Evolutionary conservation across 2,329 filamentous ascomycete genomes (phyloP).

Genomic region (Claviceps purpurea): DNA sequence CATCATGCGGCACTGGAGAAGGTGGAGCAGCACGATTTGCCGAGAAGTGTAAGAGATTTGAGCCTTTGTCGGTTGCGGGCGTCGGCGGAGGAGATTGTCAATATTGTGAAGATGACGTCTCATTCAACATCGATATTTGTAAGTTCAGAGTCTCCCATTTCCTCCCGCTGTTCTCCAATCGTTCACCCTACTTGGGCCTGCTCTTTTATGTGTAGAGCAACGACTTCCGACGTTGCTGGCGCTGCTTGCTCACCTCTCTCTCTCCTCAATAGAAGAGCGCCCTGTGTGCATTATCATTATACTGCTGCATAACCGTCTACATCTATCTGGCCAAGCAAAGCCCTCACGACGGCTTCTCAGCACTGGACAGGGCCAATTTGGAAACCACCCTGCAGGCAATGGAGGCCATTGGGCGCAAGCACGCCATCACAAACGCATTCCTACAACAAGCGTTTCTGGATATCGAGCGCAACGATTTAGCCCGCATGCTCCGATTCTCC

Average conservation of each 20-base stretch:
- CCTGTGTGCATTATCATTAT: conserved; percentile 58
- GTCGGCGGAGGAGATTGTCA: conserved; percentile 72
- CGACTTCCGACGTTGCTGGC: neutral
- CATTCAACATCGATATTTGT: conserved; percentile 56
- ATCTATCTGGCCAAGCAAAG: conserved; percentile 62
- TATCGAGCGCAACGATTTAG: conserved; percentile 42
- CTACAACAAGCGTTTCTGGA: conserved; percentile 78
- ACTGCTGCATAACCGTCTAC: conserved; percentile 74
- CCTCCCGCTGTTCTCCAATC: too few relatives aligned
- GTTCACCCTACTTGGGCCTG: too few relatives aligned
- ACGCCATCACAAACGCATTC: conserved; percentile 69
- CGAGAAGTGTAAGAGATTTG: conserved; percentile 49
- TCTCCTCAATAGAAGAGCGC: conserved; percentile 18
- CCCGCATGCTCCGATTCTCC: conserved; percentile 22
- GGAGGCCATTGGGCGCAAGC: conserved; percentile 59
- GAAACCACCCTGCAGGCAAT: conserved; percentile 70
- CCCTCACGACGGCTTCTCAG: conserved; percentile 44
- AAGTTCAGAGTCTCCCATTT: conserved; percentile 22
- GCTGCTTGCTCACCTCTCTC: neutral
- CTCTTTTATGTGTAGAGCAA: neutral
- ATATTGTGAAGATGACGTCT: conserved; percentile 66
- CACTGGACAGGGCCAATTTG: conserved; percentile 35
- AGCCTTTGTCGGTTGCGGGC: conserved; percentile 63
- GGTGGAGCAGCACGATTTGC: conserved; percentile 57
- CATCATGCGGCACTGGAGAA: conserved; percentile 83